phyloP scores from a whole-genome alignment of 257 asterid species.

The Petunia secreta region DNA sequence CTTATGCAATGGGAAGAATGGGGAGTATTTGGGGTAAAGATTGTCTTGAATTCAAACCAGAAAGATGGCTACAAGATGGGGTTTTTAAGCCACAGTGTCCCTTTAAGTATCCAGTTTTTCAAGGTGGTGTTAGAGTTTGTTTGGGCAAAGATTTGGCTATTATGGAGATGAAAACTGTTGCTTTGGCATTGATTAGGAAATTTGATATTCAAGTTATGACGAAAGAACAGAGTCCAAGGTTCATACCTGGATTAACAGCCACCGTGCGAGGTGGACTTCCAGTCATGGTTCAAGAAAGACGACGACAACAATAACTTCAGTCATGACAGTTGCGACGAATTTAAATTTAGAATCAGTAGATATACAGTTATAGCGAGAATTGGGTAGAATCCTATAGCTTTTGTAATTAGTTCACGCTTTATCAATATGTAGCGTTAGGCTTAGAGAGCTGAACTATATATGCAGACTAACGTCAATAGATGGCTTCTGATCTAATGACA shows the following conservation, averaged over 20 bases:
- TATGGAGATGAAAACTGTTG: conserved; percentile 59
- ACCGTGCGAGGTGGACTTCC: conserved; percentile 57
- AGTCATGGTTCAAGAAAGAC: conserved; percentile 42
- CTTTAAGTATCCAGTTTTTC: conserved; percentile 52
- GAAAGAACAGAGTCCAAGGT: conserved; percentile 29
- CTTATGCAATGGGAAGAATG: conserved; percentile 57
- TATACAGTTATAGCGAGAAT: not conserved
- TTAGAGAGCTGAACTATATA: not conserved
- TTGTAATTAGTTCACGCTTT: not conserved
- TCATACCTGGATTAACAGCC: conserved; percentile 59
- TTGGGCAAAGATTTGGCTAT: conserved; percentile 52
- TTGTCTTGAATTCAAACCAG: conserved; percentile 47
- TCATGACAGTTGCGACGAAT: not conserved
- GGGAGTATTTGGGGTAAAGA: conserved; percentile 48
- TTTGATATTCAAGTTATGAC: conserved; percentile 40
- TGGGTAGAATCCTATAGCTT: not conserved
- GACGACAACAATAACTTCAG: not conserved
- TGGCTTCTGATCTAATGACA: not conserved
- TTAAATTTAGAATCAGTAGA: not conserved
- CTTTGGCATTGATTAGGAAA: conserved; percentile 44
- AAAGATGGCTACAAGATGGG: conserved; percentile 47
- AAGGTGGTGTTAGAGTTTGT: conserved; percentile 53
- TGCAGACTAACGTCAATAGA: not conserved
- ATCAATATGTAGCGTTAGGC: not conserved
- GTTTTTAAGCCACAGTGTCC: conserved; percentile 45